These are phyloP conservation scores for Solanum sejunctum DNA, from an alignment of 257 asterid genomes.

Conservation along the genomic window DNA sequence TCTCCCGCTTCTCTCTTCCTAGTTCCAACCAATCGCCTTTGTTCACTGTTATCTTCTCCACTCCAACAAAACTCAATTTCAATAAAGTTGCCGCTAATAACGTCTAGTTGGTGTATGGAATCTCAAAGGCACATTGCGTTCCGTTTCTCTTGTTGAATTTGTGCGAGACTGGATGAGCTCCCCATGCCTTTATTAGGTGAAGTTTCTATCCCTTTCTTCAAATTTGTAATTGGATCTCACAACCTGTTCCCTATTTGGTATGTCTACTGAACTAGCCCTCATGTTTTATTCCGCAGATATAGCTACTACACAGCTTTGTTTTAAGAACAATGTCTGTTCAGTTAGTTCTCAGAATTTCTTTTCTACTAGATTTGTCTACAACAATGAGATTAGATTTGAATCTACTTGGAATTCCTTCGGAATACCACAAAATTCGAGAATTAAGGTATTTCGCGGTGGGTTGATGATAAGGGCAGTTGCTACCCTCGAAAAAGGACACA, in stretches of 20 bases:
- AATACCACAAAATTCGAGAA: conserved; percentile 17
- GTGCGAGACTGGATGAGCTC: conserved; percentile 66
- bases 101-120: not conserved
- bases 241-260: not conserved
- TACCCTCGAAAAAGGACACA: conserved; percentile 38
- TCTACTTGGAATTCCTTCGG: conserved; percentile 27
- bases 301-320: conserved; percentile 69
- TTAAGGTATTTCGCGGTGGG: conserved; percentile 28
- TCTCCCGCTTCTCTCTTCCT: not conserved
- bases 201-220: not conserved
- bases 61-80: not conserved
- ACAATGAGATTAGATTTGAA: conserved; percentile 35
- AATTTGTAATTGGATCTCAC: not conserved
- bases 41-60: not conserved
- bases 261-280: not conserved
- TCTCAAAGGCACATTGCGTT: not conserved
- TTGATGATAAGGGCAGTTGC: conserved; percentile 55
- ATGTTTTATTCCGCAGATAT: conserved; percentile 51
- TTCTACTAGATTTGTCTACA: conserved; percentile 13
- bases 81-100: not conserved
- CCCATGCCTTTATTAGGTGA: conserved; percentile 93
- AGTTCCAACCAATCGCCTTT: not conserved
- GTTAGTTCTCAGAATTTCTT: conserved; percentile 30
- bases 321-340: conserved; percentile 32
- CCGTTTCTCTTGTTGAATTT: conserved; percentile 2